Conservation (phyloP, 140 eudicot genomes). For the Bidens hawaiensis region DNA sequence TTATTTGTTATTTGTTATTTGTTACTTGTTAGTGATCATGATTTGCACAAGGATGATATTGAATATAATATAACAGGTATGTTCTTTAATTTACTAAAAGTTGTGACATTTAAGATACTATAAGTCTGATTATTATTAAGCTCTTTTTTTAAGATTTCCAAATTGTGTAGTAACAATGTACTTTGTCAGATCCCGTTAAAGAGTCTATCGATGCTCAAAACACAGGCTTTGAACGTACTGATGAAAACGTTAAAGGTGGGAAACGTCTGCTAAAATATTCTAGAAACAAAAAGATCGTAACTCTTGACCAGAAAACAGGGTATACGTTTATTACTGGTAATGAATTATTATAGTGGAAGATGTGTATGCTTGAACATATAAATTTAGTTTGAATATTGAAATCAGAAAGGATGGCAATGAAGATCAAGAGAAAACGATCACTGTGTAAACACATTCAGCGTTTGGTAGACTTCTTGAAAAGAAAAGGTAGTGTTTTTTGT, state of each 20-base stretch:
- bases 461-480: conserved; percentile 17
- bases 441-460: conserved; percentile 12
- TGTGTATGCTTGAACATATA: not conserved
- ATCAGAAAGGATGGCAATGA: conserved; percentile 17
- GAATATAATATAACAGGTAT: conserved; percentile 15
- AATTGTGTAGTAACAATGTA: not conserved
- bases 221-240: not conserved
- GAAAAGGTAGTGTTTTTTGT: conserved; percentile 17
- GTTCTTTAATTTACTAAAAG: not conserved
- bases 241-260: conserved; percentile 6
- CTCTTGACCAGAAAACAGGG: conserved; percentile 14
- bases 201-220: conserved; percentile 13
- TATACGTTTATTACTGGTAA: not conserved
- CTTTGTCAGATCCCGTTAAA: conserved; percentile 1
- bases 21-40: conserved; percentile 13
- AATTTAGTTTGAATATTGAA: not conserved
- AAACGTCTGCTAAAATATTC: conserved; percentile 2
- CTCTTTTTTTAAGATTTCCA: not conserved
- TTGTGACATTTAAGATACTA: not conserved
- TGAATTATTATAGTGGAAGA: not conserved
- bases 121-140: not conserved
- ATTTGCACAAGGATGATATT: conserved; percentile 16
- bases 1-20: no score
- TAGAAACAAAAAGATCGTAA: conserved; percentile 1
- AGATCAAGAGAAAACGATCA: conserved; percentile 6